Evolutionary conservation across 2,329 filamentous ascomycete genomes (phyloP), one percentile per base, ranked within the genome.

Genomic region (Cadophora luteo-olivacea): DNA sequence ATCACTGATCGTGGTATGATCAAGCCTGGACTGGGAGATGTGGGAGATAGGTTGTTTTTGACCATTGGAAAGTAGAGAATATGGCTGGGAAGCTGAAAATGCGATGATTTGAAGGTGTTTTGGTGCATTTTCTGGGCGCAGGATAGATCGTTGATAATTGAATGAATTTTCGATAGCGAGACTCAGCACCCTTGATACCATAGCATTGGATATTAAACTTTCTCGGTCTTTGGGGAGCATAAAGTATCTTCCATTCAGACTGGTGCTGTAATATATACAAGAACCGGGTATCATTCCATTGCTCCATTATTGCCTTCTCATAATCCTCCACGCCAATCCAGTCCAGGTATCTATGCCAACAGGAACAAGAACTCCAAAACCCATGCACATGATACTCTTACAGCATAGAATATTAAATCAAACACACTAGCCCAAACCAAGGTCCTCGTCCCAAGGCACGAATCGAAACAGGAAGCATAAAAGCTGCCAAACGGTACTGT

Each of bases 21-120:
- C 72, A 92, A 91, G 82, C 94, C 94, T 0, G 95, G 95, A 0
- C 77, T 97, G 72, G 95, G 94, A 1, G 95, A 97, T 81, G 90
- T 97, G 67, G 95, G 95, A 0, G 95, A 98, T 81, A 84, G 95
- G 61, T 80, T 98, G 80, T 97, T 95, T 81, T 82, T 97, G 81
- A 97, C 94, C 0, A 86, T 95, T 79, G 94, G 94, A 25, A 97
- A 97, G 79, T 97, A 61, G 25, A 38, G 38, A 22, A 19, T 38
- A 52, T 32, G 52, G 25, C 48, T 51, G 38, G 25, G 16, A 38
- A 7, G 16, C 36, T 19, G 41, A 49, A 54, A 19, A n/a, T 41
- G 29, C 32, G 25, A 33, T 38, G 22, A 49, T 49, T 62, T 61
- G 41, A 49, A 12, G 38, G 60, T 62, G 41, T 49, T 49, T 32